Base-by-base conservation (phyloP, 1,139 yeast genomes). In the Yueomyces sp. region DNA sequence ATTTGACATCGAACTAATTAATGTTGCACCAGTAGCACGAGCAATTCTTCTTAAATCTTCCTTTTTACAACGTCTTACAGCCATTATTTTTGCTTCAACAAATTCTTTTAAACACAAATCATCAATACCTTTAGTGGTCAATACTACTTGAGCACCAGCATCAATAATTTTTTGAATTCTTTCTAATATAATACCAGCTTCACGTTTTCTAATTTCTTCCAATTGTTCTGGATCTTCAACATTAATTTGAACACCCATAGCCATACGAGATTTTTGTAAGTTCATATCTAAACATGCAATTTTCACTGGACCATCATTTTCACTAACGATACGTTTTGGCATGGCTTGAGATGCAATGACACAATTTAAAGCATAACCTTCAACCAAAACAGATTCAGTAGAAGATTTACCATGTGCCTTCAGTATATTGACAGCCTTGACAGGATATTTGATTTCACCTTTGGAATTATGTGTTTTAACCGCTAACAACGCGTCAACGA, bases 341-440 rank as follows among this genome's bases (percentile, higher is more conserved):
- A 93, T 93, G 26, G 97, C 97, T 66, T 91, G 97, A 9, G 96
- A 84, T 1, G 97, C 98, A 48, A 91, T 87, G 0, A 98, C 91
- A 69, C 97, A 89, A 69, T 93, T 93, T 54, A 93, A 72, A 1
- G 98, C 98, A 60, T 93, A 93, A 29, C 99, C 99, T 57, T 86
- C 75, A 39, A 93, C 87, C 44, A 91, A 70, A 48, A 84, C 68
- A 34, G 95, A 84, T 66, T 93, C 99, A 3, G 71, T 72, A 1
- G 96, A 74, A 6, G 96, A 84, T 61, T 87, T 87, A 50, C 99
- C 99, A 60, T 91, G 97, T 0, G 98, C 96, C 64, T 93, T 93
- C 55, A 93, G 72, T 44, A 93, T 79, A 60, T 93, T 93, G 46
- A 93, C 96, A 2, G 98, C 98, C 68, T 93, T 93, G 42, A 91